Evolutionary conservation across 176 grass and related monocot genomes (phyloP).

Genomic region (Oryza rufipogon): DNA sequence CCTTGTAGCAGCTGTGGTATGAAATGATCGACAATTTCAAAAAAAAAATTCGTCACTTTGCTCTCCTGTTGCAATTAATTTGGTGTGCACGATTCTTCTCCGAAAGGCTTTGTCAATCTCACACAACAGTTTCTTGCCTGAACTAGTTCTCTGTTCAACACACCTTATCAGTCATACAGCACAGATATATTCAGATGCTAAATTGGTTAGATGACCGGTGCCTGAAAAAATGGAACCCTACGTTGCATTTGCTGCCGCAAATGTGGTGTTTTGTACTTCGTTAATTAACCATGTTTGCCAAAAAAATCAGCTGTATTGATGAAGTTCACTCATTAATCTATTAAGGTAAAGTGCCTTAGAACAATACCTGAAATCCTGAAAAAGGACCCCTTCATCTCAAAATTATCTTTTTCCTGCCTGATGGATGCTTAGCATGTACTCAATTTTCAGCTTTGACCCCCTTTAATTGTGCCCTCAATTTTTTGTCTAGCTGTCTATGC

Average conservation of each 20-base stretch:
- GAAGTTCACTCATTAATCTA: too few species aligned
- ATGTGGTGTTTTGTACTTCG: too few species aligned
- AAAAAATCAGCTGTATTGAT: too few species aligned
- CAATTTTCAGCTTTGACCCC: not conserved
- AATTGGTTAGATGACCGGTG: not conserved
- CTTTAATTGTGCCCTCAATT: not conserved
- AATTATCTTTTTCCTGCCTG: not conserved
- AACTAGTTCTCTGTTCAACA: not conserved
- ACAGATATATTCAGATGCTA: not conserved
- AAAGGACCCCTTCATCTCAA: not conserved
- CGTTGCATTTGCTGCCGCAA: not conserved
- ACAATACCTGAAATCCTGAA: not conserved
- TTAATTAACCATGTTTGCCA: too few species aligned
- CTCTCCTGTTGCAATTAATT: not conserved
- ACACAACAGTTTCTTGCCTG: not conserved
- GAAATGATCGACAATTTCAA: not conserved
- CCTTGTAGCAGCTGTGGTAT: slow-evolving; percentile 12
- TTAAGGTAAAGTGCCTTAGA: too few species aligned
- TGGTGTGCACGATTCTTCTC: not conserved
- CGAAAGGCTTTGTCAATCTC: not conserved
- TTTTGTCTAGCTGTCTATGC: not conserved
- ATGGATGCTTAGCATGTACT: not conserved
- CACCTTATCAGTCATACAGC: not conserved
- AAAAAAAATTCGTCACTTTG: not conserved
- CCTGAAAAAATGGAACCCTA: not conserved